Percentiles rank a stretch among this genome's conserved stretches.
Evolutionary conservation across 306 rosid genomes (phyloP).

Genomic region (Quercus rubra): DNA sequence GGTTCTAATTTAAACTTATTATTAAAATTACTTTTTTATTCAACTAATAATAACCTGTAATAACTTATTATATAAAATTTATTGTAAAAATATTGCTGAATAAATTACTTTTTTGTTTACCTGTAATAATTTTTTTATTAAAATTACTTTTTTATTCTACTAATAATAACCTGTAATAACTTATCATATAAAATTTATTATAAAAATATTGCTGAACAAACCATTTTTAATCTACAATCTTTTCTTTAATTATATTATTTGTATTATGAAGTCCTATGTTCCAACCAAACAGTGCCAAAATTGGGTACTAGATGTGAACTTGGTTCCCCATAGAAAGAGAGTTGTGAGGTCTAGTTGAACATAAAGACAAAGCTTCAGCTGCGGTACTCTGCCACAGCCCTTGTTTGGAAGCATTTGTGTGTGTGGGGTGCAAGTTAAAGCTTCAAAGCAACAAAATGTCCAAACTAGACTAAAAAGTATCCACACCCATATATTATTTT

Average conservation of each 20-base stretch:
- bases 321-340: neutral
- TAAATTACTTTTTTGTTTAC: too few relatives aligned
- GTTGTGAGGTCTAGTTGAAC: neutral
- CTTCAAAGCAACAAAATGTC: too few relatives aligned
- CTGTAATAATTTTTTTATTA: too few relatives aligned
- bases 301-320: constrained; percentile 3
- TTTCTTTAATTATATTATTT: neutral
- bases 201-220: too few relatives aligned
- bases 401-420: too few relatives aligned
- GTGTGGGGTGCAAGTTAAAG: too few relatives aligned
- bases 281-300: constrained; percentile 17
- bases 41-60: fast-evolving
- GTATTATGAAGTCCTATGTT: neutral
- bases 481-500: too few relatives aligned
- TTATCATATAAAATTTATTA: too few relatives aligned
- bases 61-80: too few relatives aligned
- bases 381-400: neutral
- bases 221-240: neutral
- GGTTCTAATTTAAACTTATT: fast-evolving
- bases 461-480: too few relatives aligned
- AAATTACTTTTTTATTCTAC: fast-evolving
- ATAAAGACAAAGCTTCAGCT: neutral
- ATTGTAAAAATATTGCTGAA: too few relatives aligned
- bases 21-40: fast-evolving
- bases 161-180: fast-evolving